phyloP scores from a whole-genome alignment of 2,329 filamentous ascomycete genomes.

The Diaporthe citri region DNA sequence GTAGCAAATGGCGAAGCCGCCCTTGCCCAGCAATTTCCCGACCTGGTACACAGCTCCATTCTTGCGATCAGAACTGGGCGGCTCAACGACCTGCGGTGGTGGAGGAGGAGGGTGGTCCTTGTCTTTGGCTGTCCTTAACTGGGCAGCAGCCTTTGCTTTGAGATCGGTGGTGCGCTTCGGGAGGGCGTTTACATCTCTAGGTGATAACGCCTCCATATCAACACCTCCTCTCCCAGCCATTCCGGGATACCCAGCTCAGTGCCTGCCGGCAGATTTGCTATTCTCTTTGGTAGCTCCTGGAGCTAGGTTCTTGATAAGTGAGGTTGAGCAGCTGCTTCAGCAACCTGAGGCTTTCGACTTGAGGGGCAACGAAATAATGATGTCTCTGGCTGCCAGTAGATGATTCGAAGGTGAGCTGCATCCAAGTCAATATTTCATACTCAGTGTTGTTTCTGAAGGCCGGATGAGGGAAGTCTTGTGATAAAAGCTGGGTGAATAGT shows the following conservation, averaged over 20 bases:
- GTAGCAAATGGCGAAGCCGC: slow-evolving; percentile 87
- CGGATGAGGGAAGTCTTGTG: neutral
- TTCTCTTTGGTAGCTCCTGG: neutral
- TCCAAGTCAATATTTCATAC: slow-evolving; percentile 17
- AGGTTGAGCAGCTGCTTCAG: slow-evolving; percentile 25
- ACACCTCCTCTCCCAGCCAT: slow-evolving; percentile 54
- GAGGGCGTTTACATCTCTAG: slow-evolving; percentile 74
- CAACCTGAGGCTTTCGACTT: slow-evolving; percentile 10
- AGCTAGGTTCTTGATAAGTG: neutral
- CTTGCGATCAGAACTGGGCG: slow-evolving; percentile 75
- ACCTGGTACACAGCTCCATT: slow-evolving; percentile 81
- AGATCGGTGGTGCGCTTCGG: slow-evolving; percentile 64
- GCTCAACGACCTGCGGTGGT: slow-evolving; percentile 70
- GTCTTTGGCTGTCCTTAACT: slow-evolving; percentile 69
- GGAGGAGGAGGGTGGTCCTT: slow-evolving; percentile 77
- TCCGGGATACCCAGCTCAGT: slow-evolving; percentile 44
- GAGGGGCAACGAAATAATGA: slow-evolving; percentile 12
- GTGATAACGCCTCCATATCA: slow-evolving; percentile 74
- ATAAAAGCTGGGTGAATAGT: neutral
- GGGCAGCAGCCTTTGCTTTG: slow-evolving; percentile 65
- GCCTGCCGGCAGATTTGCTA: neutral
- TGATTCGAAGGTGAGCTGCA: slow-evolving; percentile 26
- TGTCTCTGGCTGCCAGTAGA: slow-evolving; percentile 28
- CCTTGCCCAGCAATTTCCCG: slow-evolving; percentile 81
- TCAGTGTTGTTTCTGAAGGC: neutral